Percentiles rank a stretch among this genome's conserved stretches.
These are phyloP conservation scores for Bremia lactucae DNA, from an alignment of 352 stramenopile genomes.

Conservation along the genomic window DNA sequence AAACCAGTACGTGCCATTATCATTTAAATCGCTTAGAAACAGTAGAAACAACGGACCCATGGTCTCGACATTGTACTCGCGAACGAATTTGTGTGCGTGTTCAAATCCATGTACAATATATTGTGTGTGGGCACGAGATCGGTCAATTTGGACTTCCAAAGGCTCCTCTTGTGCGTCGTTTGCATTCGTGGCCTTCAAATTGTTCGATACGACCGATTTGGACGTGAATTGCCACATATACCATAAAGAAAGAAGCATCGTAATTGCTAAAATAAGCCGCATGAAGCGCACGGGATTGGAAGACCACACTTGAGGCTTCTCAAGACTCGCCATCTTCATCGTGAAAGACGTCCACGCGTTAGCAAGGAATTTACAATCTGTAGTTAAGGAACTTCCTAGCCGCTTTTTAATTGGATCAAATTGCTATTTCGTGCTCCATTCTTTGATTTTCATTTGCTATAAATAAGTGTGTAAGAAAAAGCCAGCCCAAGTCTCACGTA, in stretches of 20 bases:
- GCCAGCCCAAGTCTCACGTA: conserved; percentile 1
- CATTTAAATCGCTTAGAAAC: conserved; percentile 64
- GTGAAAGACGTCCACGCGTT: not conserved
- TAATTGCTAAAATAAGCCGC: conserved; percentile 45
- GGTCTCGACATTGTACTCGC: conserved; percentile 51
- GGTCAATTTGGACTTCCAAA: conserved; percentile 24
- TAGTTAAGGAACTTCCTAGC: too few relatives aligned
- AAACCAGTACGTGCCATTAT: conserved; percentile 72
- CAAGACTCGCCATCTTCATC: conserved; percentile 13
- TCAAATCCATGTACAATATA: conserved; percentile 63
- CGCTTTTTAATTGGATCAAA: conserved; percentile 3
- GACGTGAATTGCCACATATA: conserved; percentile 68
- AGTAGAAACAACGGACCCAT: conserved; percentile 65
- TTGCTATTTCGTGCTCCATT: too few relatives aligned
- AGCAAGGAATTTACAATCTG: too few relatives aligned
- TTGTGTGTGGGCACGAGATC: conserved; percentile 39
- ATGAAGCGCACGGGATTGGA: conserved; percentile 57
- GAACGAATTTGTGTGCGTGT: conserved; percentile 61
- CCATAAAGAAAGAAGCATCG: conserved; percentile 46
- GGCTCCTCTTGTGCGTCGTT: conserved; percentile 13
- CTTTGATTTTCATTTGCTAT: too few relatives aligned
- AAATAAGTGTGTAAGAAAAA: too few relatives aligned
- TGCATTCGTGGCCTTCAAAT: conserved; percentile 10
- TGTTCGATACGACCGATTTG: conserved; percentile 14
- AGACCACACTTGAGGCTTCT: conserved; percentile 7